Base-by-base conservation (phyloP, 2,329 filamentous ascomycete species). In the Fusarium sp. region DNA sequence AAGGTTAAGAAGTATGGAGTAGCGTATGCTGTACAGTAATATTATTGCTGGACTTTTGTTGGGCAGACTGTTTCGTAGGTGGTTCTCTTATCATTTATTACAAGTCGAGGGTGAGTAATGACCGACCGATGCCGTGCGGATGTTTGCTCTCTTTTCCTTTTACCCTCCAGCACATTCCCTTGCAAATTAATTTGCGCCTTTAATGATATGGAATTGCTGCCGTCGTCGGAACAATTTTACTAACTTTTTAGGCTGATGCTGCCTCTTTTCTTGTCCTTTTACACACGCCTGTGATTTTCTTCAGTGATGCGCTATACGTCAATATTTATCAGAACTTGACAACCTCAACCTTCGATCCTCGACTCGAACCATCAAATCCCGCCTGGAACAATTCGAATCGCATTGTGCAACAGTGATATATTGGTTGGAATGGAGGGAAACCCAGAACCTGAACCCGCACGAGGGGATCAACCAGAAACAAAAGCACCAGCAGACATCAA, bases 381-480 rank as follows among this genome's bases (percentile, higher is more conserved):
- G 38, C 17, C 39, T 39, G 33, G 25, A 53, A 36, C 45, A 39
- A 66, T 25, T 57, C 41, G 56, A 58, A 55, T 25, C 41, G 20
- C 13, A 53, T 62, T 67, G 67, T 67, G 42, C 57, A 63, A 58
- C 55, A 65, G 58, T 60, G 41, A 67, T 46, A 46, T 46, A 27
- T 38, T 62, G 49, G 27, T 20, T 74, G 74, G 75, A 73, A 79
- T 79, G 77, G 76, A 79, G 62, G 73, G 64, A 72, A 76, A 75
- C 72, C 44, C 65, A 71, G 71, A 73, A 59, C 25, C 49, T 46
- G 71, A 71, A 46, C 52, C 60, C 55, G 62, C 57, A 31, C 65
- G 39, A 61, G 59, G 72, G 67, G 52, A 66, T 29, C 36, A 42
- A 47, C 59, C 60, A 53, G 49, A 57, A 42, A 31, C 47, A 58